Evolutionary conservation across 2,329 filamentous ascomycete species (phyloP).

Genomic region (Exophiala sideris): DNA sequence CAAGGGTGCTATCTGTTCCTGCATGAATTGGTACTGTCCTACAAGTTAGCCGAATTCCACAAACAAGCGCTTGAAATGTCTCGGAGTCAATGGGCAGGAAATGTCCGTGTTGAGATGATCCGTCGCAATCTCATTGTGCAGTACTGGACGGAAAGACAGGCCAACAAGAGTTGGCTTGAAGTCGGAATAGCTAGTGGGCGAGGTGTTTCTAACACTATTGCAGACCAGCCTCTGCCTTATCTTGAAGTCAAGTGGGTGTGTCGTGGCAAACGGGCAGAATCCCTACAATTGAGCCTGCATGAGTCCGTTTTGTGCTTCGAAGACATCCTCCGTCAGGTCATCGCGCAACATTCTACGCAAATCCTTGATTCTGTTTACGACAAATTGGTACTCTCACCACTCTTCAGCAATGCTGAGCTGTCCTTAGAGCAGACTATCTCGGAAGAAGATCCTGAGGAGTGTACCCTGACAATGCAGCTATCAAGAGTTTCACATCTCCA

Average conservation of each 20-base stretch:
- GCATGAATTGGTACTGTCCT: slow-evolving; percentile 82
- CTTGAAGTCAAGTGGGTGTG: slow-evolving; percentile 72
- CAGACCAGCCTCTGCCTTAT: slow-evolving; percentile 30
- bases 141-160: slow-evolving; percentile 75
- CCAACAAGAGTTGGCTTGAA: slow-evolving; percentile 84
- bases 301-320: slow-evolving; percentile 68
- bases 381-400: slow-evolving; percentile 56
- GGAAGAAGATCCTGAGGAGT: slow-evolving; percentile 61
- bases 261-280: slow-evolving; percentile 70
- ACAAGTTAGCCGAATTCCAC: slow-evolving; percentile 80
- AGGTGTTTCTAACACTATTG: slow-evolving; percentile 24
- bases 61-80: slow-evolving; percentile 71
- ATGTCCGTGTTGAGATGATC: slow-evolving; percentile 71
- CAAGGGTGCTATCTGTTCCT: slow-evolving; percentile 79
- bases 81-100: slow-evolving; percentile 71
- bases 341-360: slow-evolving; percentile 70
- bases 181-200: slow-evolving; percentile 72
- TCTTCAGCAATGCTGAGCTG: slow-evolving; percentile 61
- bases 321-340: slow-evolving; percentile 66
- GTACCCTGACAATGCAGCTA: slow-evolving; percentile 66
- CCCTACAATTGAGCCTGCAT: slow-evolving; percentile 66
- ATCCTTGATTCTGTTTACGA: slow-evolving; percentile 66
- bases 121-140: slow-evolving; percentile 82
- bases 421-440: slow-evolving; percentile 58
- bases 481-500: slow-evolving; percentile 59